Percentiles rank a stretch among this genome's conserved stretches.
These are phyloP conservation scores for Apiotrichum porosum DNA, from an alignment of 1,284 basidiomycete genomes.

Conservation along the genomic window DNA sequence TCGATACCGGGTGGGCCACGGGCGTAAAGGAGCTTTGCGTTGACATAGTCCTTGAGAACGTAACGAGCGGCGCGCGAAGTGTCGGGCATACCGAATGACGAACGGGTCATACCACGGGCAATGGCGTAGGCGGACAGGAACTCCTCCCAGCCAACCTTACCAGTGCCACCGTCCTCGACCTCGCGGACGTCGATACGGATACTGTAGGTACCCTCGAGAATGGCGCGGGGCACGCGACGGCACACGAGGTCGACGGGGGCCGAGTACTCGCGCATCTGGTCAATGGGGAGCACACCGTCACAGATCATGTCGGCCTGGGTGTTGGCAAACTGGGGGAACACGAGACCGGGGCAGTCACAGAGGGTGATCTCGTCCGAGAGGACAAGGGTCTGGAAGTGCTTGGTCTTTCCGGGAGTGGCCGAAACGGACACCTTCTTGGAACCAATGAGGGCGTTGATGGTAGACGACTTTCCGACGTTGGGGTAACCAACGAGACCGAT, in stretches of 20 bases:
- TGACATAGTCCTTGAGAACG: slow-evolving; percentile 96
- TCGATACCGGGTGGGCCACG: slow-evolving; percentile 72
- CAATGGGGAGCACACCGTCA: slow-evolving; percentile 95
- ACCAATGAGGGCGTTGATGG: slow-evolving; percentile 58
- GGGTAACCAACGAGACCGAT: slow-evolving; percentile 61
- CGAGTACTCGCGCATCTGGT: slow-evolving; percentile 93
- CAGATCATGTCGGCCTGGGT: slow-evolving; percentile 94
- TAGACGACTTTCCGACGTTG: slow-evolving; percentile 59
- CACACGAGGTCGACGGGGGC: slow-evolving; percentile 79
- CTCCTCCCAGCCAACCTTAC: slow-evolving; percentile 70
- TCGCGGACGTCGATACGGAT: slow-evolving; percentile 65
- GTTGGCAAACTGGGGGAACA: slow-evolving; percentile 96
- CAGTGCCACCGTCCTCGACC: slow-evolving; percentile 80
- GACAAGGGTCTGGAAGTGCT: slow-evolving; percentile 98
- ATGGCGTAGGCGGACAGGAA: slow-evolving; percentile 86
- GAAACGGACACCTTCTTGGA: slow-evolving; percentile 95
- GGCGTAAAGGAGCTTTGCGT: slow-evolving; percentile 84
- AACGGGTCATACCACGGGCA: slow-evolving; percentile 85
- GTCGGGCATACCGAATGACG: slow-evolving; percentile 95
- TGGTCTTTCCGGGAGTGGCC: slow-evolving; percentile 96
- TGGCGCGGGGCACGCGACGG: slow-evolving; percentile 71
- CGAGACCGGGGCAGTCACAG: slow-evolving; percentile 98
- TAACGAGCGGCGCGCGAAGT: slow-evolving; percentile 90
- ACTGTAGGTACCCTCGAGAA: slow-evolving; percentile 89
- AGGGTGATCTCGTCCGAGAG: slow-evolving; percentile 80